Conservation (phyloP, 805 yeast genomes). For the Ogataea henricii region DNA sequence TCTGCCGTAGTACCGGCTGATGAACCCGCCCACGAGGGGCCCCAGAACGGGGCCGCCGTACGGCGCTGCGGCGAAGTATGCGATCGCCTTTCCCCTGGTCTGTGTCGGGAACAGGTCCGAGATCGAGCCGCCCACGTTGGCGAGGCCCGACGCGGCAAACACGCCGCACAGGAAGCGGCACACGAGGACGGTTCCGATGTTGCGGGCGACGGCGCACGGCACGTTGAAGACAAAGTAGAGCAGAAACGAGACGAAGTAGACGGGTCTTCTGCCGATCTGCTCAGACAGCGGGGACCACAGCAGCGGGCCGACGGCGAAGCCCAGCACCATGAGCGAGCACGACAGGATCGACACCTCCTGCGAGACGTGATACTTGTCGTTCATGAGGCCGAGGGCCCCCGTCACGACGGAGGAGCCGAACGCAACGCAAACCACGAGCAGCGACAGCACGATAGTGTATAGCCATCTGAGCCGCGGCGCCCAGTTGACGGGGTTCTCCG, state of each 20-base stretch:
- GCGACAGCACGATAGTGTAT: conserved; percentile 68
- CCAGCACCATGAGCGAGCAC: conserved; percentile 85
- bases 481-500: conserved; percentile 93
- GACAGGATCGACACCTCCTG: conserved; percentile 77
- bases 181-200: conserved; percentile 76
- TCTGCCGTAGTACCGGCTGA: conserved; percentile 67
- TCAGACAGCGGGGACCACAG: conserved; percentile 90
- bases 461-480: conserved; percentile 52
- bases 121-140: conserved; percentile 87
- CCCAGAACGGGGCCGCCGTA: conserved; percentile 93
- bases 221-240: conserved; percentile 79
- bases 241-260: conserved; percentile 73
- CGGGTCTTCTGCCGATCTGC: conserved; percentile 82
- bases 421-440: conserved; percentile 84
- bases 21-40: conserved; percentile 85
- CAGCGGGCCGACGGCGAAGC: conserved; percentile 85
- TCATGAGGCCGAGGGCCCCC: conserved; percentile 74
- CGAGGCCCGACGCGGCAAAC: conserved; percentile 78
- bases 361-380: conserved; percentile 67
- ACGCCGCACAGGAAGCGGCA: conserved; percentile 89
- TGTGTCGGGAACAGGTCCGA: conserved; percentile 85
- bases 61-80: conserved; percentile 89
- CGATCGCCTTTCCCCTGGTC: conserved; percentile 86
- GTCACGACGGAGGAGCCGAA: conserved; percentile 91
- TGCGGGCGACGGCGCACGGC: conserved; percentile 84